A percentile compares a stretch with the other conserved stretches of the same genome.
Evolutionary conservation across 805 yeast genomes (phyloP).

Genomic region (Saccharomyces paradoxus): DNA sequence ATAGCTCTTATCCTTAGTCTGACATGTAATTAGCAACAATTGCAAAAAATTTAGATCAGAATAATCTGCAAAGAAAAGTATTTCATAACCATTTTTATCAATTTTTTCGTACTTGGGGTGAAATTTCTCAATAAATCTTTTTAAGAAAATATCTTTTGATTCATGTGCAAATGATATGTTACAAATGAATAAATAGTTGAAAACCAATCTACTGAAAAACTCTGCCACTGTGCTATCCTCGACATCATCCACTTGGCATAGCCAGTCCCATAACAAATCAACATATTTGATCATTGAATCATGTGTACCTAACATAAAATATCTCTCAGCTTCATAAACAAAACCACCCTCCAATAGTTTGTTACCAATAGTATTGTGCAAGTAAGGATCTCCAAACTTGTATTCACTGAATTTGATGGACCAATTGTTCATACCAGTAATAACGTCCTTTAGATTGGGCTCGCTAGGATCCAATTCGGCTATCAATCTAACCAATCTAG

Average conservation of each 20-base stretch:
- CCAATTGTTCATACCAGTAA: conserved; percentile 63
- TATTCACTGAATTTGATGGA: conserved; percentile 41
- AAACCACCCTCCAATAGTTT: conserved; percentile 47
- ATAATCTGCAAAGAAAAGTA: conserved; percentile 34
- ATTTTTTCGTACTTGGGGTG: conserved; percentile 18
- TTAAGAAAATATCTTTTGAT: conserved; percentile 34
- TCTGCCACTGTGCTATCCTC: conserved; percentile 25
- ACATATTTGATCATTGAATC: conserved; percentile 45
- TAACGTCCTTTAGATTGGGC: conserved; percentile 56
- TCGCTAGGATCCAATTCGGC: conserved; percentile 41
- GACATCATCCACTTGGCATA: conserved; percentile 17
- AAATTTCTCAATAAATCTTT: conserved; percentile 22
- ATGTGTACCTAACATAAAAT: conserved; percentile 57
- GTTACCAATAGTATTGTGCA: conserved; percentile 67
- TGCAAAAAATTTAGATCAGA: conserved; percentile 62
- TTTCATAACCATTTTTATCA: conserved; percentile 28
- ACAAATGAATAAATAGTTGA: conserved; percentile 64
- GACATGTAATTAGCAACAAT: conserved; percentile 52
- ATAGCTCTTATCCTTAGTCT: conserved; percentile 43
- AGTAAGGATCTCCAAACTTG: conserved; percentile 63
- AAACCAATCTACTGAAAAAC: conserved; percentile 48
- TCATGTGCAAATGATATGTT: conserved; percentile 53
- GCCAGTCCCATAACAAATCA: conserved; percentile 41
- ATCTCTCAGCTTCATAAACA: conserved; percentile 63
- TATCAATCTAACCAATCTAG: conserved; percentile 41